Evolutionary conservation across 371 early-diverging fungal genomes (phyloP).

Genomic region (Syncephalastrum monosporum): DNA sequence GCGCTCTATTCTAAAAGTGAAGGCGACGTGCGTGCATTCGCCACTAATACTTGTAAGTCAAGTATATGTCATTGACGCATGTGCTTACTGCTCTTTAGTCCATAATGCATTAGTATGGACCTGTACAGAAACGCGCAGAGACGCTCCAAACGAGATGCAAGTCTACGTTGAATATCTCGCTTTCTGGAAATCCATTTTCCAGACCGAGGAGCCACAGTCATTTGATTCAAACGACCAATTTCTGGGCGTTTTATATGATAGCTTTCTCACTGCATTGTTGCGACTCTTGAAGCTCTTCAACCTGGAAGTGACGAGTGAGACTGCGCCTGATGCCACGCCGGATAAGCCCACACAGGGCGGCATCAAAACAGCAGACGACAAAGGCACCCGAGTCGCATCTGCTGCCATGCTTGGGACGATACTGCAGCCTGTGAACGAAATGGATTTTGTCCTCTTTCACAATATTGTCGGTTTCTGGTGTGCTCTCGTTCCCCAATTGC

Average conservation of each 20-base stretch:
- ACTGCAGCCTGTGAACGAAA: slow-evolving; percentile 56
- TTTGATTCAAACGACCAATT: background rate
- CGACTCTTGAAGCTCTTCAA: slow-evolving; percentile 31
- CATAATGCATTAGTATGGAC: slow-evolving; percentile 61
- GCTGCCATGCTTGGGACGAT: slow-evolving; percentile 6
- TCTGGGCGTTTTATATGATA: slow-evolving; percentile 28
- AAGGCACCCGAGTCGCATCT: background rate
- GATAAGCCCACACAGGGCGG: background rate
- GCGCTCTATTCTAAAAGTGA: slow-evolving; percentile 53
- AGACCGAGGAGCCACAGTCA: too few species aligned
- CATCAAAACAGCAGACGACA: background rate
- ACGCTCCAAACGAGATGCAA: too few species aligned
- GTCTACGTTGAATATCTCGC: too few species aligned
- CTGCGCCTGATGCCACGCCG: slow-evolving; percentile 1
- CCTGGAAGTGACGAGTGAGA: slow-evolving; percentile 21
- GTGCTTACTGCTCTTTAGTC: slow-evolving; percentile 33
- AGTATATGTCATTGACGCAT: too few species aligned
- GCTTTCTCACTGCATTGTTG: slow-evolving; percentile 26
- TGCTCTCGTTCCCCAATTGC: slow-evolving; percentile 50
- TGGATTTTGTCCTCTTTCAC: slow-evolving; percentile 69
- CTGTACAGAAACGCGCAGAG: slow-evolving; percentile 24
- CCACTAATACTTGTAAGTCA: slow-evolving; percentile 48
- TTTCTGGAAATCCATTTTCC: too few species aligned
- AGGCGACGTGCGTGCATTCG: slow-evolving; percentile 44
- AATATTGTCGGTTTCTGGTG: slow-evolving; percentile 71